These are phyloP conservation scores for Paragyromitra xinjiangensis DNA, from an alignment of 495 filamentous ascomycete species.

Conservation along the genomic window DNA sequence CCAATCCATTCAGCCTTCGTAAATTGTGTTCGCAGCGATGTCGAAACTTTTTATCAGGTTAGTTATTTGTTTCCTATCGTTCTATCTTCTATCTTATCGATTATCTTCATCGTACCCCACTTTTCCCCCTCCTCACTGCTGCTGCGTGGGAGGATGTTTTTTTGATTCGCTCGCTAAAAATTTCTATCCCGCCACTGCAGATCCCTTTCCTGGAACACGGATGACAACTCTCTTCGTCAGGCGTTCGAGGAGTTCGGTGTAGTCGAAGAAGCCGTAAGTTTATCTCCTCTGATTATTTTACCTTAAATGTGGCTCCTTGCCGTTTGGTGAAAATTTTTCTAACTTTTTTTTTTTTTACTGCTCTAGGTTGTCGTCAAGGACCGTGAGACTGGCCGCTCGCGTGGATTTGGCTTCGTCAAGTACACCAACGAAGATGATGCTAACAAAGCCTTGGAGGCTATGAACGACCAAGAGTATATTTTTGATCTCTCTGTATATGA, in stretches of 20 bases:
- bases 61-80: slow-evolving; percentile 16
- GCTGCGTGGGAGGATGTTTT: neutral
- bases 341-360: slow-evolving; percentile 2
- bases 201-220: slow-evolving; percentile 77
- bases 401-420: slow-evolving; percentile 94
- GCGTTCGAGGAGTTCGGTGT: slow-evolving; percentile 86
- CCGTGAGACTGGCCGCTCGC: slow-evolving; percentile 90
- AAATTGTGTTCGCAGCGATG: slow-evolving; percentile 30
- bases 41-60: slow-evolving; percentile 45
- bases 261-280: slow-evolving; percentile 89
- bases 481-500: neutral
- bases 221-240: slow-evolving; percentile 76
- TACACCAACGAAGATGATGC: slow-evolving; percentile 81
- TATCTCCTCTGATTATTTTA: neutral
- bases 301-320: neutral
- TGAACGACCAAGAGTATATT: slow-evolving; percentile 92
- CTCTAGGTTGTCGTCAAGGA: slow-evolving; percentile 92
- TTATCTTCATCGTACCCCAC: neutral
- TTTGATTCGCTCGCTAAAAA: slow-evolving; percentile 24
- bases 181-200: neutral
- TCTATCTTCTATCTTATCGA: slow-evolving; percentile 1
- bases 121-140: neutral
- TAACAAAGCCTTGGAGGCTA: slow-evolving; percentile 74
- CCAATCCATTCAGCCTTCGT: neutral
- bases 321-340: neutral